Base-by-base conservation (phyloP, 2,329 filamentous ascomycete genomes). In the Xylariaceae sp. region DNA sequence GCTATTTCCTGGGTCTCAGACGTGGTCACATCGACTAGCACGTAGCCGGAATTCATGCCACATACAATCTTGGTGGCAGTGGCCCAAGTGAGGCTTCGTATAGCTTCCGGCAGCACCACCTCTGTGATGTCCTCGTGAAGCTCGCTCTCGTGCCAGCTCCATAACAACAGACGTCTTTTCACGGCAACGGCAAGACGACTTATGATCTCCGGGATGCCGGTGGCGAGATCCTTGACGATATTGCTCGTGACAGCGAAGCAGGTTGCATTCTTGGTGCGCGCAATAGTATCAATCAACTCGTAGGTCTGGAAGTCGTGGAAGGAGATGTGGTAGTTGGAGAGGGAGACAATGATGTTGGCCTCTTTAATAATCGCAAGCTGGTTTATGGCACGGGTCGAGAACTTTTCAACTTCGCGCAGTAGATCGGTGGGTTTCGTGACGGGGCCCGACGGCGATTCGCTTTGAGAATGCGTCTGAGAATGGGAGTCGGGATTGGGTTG, bases 141-240 rank as follows among this genome's bases (percentile, higher is more conserved):
- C 74, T 97, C 94, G 76, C 91, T 94, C 69, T 96, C 92, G 64
- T 94, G 88, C 94, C 95, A 99, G 65, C 86, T 89, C 92, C 94
- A 99, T 51, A 96, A 73, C 56, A 97, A 71, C 49, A 99, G 78
- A 65, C 89, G 88, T 66, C 94, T 80, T 78, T 97, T 97, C 32
- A 96, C 89, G 4, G 91, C 91, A 10, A 99, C 92, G 6, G 91
- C 94, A 48, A 99, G 76, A 36, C 91, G 81, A 51, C 90, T 95
- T 60, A 97, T 92, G 52, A 99, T 95, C 62, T 92, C 89, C 1
- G 91, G 92, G 47, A 99, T 92, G 21, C 88, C 88, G 0, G 90
- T 96, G 47, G 84, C 83, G 5, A 85, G 75, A 70, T 99, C 94
- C 69, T 94, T 92, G 62, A 95, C 87, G 51, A 97, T 95, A 70